Evolutionary conservation across 495 filamentous ascomycete species (phyloP).

Genomic region (Penicillium lagena): DNA sequence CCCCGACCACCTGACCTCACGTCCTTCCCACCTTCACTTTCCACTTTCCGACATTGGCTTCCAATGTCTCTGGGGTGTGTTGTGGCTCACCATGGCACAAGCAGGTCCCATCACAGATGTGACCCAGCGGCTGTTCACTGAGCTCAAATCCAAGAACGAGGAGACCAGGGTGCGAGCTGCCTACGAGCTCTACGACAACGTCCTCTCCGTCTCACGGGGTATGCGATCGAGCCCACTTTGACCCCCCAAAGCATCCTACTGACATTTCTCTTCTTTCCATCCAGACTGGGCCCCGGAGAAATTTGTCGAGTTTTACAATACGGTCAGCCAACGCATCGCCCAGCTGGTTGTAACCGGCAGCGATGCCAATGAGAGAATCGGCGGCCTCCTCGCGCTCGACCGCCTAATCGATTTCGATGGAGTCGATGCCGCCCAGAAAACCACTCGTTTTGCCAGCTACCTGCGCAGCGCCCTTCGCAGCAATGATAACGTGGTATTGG

Average conservation of each 20-base stretch:
- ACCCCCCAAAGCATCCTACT: not conserved
- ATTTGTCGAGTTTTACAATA: conserved; percentile 72
- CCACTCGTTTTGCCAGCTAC: conserved; percentile 83
- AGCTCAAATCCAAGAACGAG: conserved; percentile 50
- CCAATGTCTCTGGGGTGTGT: conserved; percentile 38
- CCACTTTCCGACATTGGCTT: conserved; percentile 32
- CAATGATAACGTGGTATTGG: conserved; percentile 80
- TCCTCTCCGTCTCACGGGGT: conserved; percentile 46
- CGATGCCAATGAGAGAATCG: conserved; percentile 82
- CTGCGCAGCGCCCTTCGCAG: conserved; percentile 83
- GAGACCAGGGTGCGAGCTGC: conserved; percentile 44
- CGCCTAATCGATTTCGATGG: conserved; percentile 92
- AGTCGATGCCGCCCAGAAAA: conserved; percentile 90
- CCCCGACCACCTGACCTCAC: conserved; percentile 15
- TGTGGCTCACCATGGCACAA: conserved; percentile 41
- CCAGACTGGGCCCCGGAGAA: conserved; percentile 71
- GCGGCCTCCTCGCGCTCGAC: conserved; percentile 86
- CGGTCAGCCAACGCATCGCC: conserved; percentile 69
- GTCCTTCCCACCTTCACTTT: conserved; percentile 18
- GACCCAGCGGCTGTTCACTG: conserved; percentile 41
- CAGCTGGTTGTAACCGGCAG: conserved; percentile 68
- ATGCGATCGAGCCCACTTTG: not conserved
- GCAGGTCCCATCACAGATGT: conserved; percentile 41
- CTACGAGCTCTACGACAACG: conserved; percentile 45
- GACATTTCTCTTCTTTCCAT: conserved; percentile 1